Base-by-base conservation (phyloP, 2,329 filamentous ascomycete genomes). In the Akanthomyces dipterigenus region DNA sequence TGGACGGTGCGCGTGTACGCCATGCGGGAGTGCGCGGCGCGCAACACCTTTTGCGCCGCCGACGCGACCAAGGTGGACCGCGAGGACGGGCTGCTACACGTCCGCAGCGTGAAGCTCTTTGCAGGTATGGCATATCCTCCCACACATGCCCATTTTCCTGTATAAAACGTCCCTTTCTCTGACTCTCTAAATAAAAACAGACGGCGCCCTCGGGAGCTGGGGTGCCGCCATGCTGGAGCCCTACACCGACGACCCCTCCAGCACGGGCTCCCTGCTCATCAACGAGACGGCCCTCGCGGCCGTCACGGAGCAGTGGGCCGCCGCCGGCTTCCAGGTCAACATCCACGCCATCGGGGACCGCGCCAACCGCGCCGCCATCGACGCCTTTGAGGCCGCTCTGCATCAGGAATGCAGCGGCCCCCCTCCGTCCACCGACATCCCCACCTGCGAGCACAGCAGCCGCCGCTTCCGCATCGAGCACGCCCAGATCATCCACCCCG, bases 331-430 rank as follows among this genome's bases (percentile, higher is more conserved):
- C 67, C 87, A 90, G 69, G 86, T 90, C 61, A 88, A 88, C 68
- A 87, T 90, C 63, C 88, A 90, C 70, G 87, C 87, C 53, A 90
- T 90, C 62, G 88, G 88, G 9, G 88, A 90, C 70, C 77, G 83
- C 5, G 88, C 88, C 18, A 89, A 88, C 69, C 80, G 86, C 28
- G 76, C 84, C 36, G 85, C 85, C 61, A 73, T 90, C 49, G 81
- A 88, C 65, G 85, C 87, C 9, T 80, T 89, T 56, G 79, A 83
- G 51, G 75, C 77, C 7, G 82, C 84, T 11, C 77, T 89, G 5
- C 71, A 75, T n/a, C 68, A 76, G 22, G 68, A 82, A 20, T 89
- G 87, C 64, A 78, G 80, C 16, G 70, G 69, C 6, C 7, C 31
- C 31, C 31, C 31, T 34, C 65, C 36, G 65, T 34, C 65, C 36